phyloP scores from a whole-genome alignment of 495 filamentous ascomycete genomes.

The Glonium stellatum region DNA sequence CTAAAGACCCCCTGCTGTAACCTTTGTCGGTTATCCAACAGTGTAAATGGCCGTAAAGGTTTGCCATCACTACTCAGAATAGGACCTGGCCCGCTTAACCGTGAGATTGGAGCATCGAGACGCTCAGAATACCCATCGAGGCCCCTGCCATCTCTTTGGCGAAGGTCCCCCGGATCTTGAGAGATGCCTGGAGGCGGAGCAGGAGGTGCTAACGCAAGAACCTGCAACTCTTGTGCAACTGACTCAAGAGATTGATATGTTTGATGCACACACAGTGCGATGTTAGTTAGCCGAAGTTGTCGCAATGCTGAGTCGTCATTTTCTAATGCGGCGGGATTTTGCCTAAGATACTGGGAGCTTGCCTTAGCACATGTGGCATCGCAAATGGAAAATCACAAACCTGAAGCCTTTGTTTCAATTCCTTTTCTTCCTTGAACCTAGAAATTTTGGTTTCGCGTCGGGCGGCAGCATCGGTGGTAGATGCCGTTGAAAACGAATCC shows the following conservation, averaged over 20 bases:
- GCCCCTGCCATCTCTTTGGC: constrained; percentile 6
- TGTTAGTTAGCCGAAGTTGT: constrained; percentile 65
- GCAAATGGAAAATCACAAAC: constrained; percentile 34
- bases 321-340: constrained; percentile 53
- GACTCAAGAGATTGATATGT: constrained; percentile 80
- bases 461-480: constrained; percentile 60
- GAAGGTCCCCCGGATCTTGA: constrained; percentile 8
- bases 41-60: constrained; percentile 84
- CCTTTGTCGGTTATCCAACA: constrained; percentile 70
- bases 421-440: constrained; percentile 78
- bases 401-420: constrained; percentile 76
- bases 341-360: constrained; percentile 47
- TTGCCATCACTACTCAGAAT: constrained; percentile 75
- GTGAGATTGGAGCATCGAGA: constrained; percentile 56
- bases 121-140: constrained; percentile 63
- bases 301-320: constrained; percentile 75
- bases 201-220: constrained; percentile 65
- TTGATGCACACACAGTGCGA: constrained; percentile 66
- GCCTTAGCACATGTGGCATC: neutral
- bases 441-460: constrained; percentile 77
- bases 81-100: constrained; percentile 55
- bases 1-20: constrained; percentile 80
- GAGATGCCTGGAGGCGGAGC: constrained; percentile 33
- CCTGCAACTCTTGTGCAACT: constrained; percentile 72
- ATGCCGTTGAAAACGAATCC: constrained; percentile 59